These are phyloP conservation scores for Cryomyces minteri DNA, from an alignment of 495 filamentous ascomycete species.

Conservation along the genomic window DNA sequence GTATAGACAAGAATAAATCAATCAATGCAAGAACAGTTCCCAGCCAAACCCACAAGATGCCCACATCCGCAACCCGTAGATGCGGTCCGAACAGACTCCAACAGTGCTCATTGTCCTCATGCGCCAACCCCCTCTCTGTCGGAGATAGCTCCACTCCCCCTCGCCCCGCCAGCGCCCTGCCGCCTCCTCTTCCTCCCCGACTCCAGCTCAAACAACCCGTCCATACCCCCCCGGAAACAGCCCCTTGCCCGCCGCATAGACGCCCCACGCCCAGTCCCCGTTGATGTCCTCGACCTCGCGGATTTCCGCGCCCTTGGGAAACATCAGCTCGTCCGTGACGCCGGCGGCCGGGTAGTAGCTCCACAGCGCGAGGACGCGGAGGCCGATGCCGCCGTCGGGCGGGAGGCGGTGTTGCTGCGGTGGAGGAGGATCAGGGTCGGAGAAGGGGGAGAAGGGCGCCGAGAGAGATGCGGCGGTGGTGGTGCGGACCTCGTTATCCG, in stretches of 20 bases:
- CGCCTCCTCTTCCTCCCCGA: too few species aligned
- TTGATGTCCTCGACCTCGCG: constrained; percentile 66
- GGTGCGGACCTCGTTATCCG: constrained; percentile 15
- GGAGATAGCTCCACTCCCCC: too few species aligned
- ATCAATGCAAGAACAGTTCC: too few species aligned
- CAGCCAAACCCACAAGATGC: too few species aligned
- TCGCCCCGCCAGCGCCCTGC: too few species aligned
- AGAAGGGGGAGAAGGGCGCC: background rate
- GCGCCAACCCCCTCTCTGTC: too few species aligned
- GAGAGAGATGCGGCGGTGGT: background rate
- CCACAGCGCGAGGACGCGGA: constrained; percentile 45
- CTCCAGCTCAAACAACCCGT: background rate
- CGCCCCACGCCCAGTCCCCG: constrained; percentile 70
- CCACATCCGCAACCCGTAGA: too few species aligned
- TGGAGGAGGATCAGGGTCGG: background rate
- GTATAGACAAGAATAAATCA: too few species aligned
- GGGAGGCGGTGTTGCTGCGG: constrained; percentile 20
- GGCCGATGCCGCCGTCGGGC: constrained; percentile 48
- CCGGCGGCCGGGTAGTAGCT: constrained; percentile 46
- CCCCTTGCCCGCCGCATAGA: constrained; percentile 55
- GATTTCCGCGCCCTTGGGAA: constrained; percentile 68
- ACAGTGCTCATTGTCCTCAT: too few species aligned
- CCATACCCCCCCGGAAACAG: constrained; percentile 54
- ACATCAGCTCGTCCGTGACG: constrained; percentile 53
- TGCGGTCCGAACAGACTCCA: too few species aligned